Evolutionary conservation across 352 stramenopile species (phyloP), one percentile per base, ranked within the genome.

Genomic region (Phytophthora sp.): DNA sequence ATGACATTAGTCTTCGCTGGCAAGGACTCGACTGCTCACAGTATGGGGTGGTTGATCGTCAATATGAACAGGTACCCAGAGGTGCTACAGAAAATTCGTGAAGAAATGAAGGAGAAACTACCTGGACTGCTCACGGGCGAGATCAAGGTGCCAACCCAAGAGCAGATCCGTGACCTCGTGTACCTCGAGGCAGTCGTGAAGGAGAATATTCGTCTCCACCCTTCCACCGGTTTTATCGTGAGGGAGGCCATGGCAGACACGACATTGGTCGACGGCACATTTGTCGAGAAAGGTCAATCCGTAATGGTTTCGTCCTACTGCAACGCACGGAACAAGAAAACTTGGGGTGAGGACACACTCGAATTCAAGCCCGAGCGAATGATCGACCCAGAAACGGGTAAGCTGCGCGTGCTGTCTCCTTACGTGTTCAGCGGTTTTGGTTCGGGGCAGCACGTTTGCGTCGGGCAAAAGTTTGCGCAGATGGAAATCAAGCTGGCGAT

Each of bases 1-100:
- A 65, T 91, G 45, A 89, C 73, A 35, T 87, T 91, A 42, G 67
- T 92, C 41, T 76, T 91, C 21, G 84, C 77, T 15, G 84, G 82
- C 44, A 74, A 83, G 21, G 84, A 92, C 67, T 87, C 82, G 27
- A 89, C 82, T 3, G 74, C 82, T 0, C 73, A 76, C 34, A 66
- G 60, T 5, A 66, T 93, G 50, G 60, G 44, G 9, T 93, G 84
- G 84, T 74, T 87, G 27, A 59, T 88, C 24, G 82, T 88, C 41
- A 80, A 87, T 54, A 70, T 94, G 41, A 66, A 66, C 21, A 61
- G 59, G 12, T 57, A 88, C 42, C 82, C 78, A 5, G 37, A 81
- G 3, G 62, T 87, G 2, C 49, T 72, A 12, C 27, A 62, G 8
- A 82, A 81, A 39, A 83, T 87, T 27, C 65, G 65, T 37, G 50